phyloP scores from a whole-genome alignment of 2,329 filamentous ascomycete genomes.

The Ophiostoma pallidulum region DNA sequence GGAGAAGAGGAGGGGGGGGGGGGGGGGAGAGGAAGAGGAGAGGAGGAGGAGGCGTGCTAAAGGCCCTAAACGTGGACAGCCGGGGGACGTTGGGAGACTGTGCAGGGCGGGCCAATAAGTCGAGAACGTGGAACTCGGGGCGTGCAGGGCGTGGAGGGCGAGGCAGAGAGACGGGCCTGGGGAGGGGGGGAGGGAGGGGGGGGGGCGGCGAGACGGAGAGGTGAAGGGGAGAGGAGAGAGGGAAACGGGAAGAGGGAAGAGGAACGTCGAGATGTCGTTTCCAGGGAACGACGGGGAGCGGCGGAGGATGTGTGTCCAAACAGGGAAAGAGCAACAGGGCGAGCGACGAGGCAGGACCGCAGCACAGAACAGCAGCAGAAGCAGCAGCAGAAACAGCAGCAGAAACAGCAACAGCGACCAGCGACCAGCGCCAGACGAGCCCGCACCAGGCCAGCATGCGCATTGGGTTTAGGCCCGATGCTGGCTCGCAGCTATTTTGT shows the following conservation, averaged over 20 bases:
- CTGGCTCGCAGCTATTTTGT: background rate
- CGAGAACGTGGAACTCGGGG: background rate
- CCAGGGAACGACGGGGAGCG: background rate
- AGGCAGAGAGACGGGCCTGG: background rate
- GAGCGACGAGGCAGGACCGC: too few relatives aligned
- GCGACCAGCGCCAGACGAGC: too few relatives aligned
- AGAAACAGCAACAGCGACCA: conserved; percentile 1
- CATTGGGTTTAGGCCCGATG: conserved; percentile 11
- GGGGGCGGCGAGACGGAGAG: background rate
- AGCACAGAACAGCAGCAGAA: background rate
- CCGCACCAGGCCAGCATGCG: background rate
- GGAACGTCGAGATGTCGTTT: conserved; percentile 2
- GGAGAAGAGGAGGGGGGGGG: background rate
- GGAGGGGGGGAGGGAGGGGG: background rate
- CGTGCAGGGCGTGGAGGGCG: background rate
- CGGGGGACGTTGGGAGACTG: too few relatives aligned
- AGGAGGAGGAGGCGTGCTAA: too few relatives aligned
- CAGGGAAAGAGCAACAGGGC: background rate
- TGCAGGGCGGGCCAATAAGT: too few relatives aligned
- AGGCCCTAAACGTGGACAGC: conserved; percentile 5
- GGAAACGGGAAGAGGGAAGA: background rate
- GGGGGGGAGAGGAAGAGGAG: background rate
- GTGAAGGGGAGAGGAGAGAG: background rate
- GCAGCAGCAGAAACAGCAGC: background rate
- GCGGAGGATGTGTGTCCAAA: too few relatives aligned